Base-by-base conservation (phyloP, 805 yeast species). In the Geotrichum ghanense region DNA sequence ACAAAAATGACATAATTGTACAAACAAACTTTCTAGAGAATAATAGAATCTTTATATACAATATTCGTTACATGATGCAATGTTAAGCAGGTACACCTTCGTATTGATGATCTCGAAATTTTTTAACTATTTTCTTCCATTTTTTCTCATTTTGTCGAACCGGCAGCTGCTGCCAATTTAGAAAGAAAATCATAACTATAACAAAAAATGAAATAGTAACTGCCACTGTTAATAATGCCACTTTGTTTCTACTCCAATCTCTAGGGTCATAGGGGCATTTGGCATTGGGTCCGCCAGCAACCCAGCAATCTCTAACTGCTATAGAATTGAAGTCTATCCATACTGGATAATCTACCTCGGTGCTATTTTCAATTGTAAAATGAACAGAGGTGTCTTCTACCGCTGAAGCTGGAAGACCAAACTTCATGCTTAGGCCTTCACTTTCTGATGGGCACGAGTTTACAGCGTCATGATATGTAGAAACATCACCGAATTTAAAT, bases 311-410 rank as follows among this genome's bases (percentile, higher is more conserved):
- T 2, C 72, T 64, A 19, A 79, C 78, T 1, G 85, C 74, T 20
- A 90, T 71, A 16, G 89, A 85, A 59, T 90, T 89, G 51, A 87
- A 54, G 63, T 86, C 87, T 2, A 87, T 75, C 97, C 97, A 89
- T 0, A 78, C 66, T 0, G 75, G 74, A 12, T 53, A 62, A 14
- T 50, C 53, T 1, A 56, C 50, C 1, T 22, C 47, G 3, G 42
- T 26, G 6, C 19, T 27, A 19, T 37, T 39, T 17, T n/a, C 23
- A 20, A 52, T 21, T 2, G 48, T 42, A 16, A 50, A 48, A 21
- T 46, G 44, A 1, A 61, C 59, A 27, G 55, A 47, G 48, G 50
- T 49, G 47, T 75, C 75, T 45, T 78, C 73, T 2, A 72, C 47
- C 1, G 84, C 72, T 1, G 75, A 65, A 6, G 57, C 55, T 0